Evolutionary conservation across 1,284 basidiomycete species (phyloP).

Genomic region (Leccinum pallidistipes): DNA sequence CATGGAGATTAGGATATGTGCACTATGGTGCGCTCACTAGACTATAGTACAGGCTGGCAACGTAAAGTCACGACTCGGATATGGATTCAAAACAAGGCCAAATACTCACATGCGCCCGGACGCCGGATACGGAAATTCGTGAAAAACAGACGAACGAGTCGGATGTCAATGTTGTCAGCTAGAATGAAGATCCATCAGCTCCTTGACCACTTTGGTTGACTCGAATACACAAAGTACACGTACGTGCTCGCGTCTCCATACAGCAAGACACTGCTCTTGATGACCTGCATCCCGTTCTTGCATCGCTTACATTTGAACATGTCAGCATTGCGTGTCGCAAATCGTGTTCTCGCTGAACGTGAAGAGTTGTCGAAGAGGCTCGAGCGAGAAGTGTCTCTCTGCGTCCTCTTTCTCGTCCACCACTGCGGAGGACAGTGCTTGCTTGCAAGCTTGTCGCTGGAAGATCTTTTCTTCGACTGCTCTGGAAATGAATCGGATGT

Average conservation of each 20-base stretch:
- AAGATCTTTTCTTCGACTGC: constrained; percentile 99
- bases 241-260: constrained; percentile 98
- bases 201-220: not conserved
- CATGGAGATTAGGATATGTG: constrained; percentile 12
- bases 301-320: constrained; percentile 98
- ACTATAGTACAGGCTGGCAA: too few relatives aligned
- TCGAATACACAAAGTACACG: constrained; percentile 37
- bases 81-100: too few relatives aligned
- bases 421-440: constrained; percentile 94
- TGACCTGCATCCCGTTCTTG: constrained; percentile 80
- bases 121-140: too few relatives aligned
- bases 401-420: constrained; percentile 97
- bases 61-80: too few relatives aligned
- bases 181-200: constrained; percentile 34
- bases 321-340: constrained; percentile 96
- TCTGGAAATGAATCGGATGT: constrained; percentile 95
- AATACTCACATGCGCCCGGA: too few relatives aligned
- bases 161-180: constrained; percentile 81
- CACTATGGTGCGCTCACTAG: too few relatives aligned
- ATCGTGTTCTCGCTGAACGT: constrained; percentile 85
- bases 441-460: constrained; percentile 94
- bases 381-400: constrained; percentile 93
- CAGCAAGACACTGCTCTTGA: constrained; percentile 83
- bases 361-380: constrained; percentile 90
- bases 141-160: too few relatives aligned